Percentiles rank a stretch among this genome's conserved stretches.
These are phyloP conservation scores for Sphaceloma murrayae DNA, from an alignment of 2,329 filamentous ascomycete genomes.

Conservation along the genomic window DNA sequence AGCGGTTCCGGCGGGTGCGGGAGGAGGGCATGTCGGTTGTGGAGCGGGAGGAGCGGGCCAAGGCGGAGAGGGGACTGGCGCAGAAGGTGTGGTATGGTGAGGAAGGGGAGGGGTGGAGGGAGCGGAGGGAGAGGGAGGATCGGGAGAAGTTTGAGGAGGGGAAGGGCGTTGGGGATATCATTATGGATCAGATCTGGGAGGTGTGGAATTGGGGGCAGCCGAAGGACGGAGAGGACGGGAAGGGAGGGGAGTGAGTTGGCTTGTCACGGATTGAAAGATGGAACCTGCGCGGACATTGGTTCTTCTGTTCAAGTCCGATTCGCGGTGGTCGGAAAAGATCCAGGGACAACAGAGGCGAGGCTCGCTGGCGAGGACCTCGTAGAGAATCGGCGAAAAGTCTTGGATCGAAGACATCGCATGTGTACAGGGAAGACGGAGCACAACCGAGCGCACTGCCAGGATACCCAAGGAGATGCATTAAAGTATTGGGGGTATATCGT, in stretches of 20 bases:
- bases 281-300: too few relatives aligned
- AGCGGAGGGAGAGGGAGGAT: constrained; percentile 35
- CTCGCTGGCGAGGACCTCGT: too few relatives aligned
- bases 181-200: constrained; percentile 30
- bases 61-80: constrained; percentile 23
- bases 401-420: neutral
- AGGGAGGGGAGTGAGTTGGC: neutral
- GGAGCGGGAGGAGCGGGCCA: constrained; percentile 23
- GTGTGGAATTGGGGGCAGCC: constrained; percentile 23
- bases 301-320: too few relatives aligned
- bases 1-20: constrained; percentile 31
- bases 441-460: too few relatives aligned
- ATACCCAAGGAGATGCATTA: neutral
- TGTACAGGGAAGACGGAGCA: neutral
- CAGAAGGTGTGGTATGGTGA: constrained; percentile 32
- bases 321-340: too few relatives aligned
- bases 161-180: constrained; percentile 32
- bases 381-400: too few relatives aligned
- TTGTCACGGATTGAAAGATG: too few relatives aligned
- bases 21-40: constrained; percentile 30
- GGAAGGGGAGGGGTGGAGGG: constrained; percentile 38
- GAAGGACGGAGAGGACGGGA: neutral
- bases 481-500: constrained; percentile 10
- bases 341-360: too few relatives aligned
- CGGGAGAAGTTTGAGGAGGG: constrained; percentile 33